These are phyloP conservation scores for Alternaria arbusti DNA, from an alignment of 2,329 filamentous ascomycete species.

Conservation along the genomic window DNA sequence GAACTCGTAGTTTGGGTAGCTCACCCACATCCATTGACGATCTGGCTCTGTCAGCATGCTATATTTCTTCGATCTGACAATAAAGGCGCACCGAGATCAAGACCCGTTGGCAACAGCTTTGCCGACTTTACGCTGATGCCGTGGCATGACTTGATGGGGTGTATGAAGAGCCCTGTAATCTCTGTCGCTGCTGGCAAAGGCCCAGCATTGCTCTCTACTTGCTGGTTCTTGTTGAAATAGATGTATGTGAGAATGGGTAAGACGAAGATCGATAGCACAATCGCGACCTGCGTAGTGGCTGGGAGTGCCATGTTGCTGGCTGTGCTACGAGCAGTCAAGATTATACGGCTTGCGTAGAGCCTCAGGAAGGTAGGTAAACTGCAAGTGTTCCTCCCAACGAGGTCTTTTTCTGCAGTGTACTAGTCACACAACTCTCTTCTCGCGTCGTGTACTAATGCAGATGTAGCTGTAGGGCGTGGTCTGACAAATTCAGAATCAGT, in stretches of 20 bases:
- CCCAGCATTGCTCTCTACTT: constrained; percentile 21
- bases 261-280: constrained; percentile 35
- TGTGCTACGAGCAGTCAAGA: background rate
- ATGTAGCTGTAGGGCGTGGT: background rate
- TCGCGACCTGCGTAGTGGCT: constrained; percentile 26
- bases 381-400: background rate
- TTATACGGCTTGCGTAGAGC: background rate
- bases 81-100: constrained; percentile 55
- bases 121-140: constrained; percentile 63
- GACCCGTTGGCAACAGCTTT: constrained; percentile 61
- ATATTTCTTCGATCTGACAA: too few relatives aligned
- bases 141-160: constrained; percentile 72
- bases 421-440: background rate
- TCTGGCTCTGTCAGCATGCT: constrained; percentile 48
- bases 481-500: background rate
- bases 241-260: constrained; percentile 43
- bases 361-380: background rate
- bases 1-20: constrained; percentile 60
- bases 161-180: constrained; percentile 61
- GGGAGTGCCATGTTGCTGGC: constrained; percentile 32
- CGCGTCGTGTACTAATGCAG: background rate
- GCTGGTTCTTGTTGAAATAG: constrained; percentile 22
- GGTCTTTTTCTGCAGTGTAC: background rate
- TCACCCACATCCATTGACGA: constrained; percentile 71
- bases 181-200: constrained; percentile 49